Percentiles rank a stretch among this genome's conserved stretches.
These are phyloP conservation scores for Trichoderma atrobrunneum DNA, from an alignment of 2,329 filamentous ascomycete genomes.

Conservation along the genomic window DNA sequence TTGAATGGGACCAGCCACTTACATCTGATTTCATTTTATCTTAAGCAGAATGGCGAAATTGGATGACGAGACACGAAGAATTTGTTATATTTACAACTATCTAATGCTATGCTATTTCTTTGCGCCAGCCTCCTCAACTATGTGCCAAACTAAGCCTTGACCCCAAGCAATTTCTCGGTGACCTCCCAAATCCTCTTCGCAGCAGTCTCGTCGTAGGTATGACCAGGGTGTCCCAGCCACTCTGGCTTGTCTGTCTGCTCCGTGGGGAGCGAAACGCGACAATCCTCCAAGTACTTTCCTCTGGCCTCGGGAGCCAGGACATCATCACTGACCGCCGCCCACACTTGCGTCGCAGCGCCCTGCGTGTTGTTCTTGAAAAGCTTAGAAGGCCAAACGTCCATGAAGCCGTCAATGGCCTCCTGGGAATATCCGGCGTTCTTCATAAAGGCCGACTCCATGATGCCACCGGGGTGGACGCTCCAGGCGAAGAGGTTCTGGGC, in stretches of 20 bases:
- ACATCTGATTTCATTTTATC: background rate
- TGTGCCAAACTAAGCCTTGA: background rate
- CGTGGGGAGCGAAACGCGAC: background rate
- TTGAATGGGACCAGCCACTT: background rate
- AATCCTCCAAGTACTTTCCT: slow-evolving; percentile 42
- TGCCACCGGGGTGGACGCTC: slow-evolving; percentile 46
- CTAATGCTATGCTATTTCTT: background rate
- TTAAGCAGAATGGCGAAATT: background rate
- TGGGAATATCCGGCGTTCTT: background rate
- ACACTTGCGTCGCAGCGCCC: slow-evolving; percentile 45
- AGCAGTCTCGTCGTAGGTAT: slow-evolving; percentile 16
- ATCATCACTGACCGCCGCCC: slow-evolving; percentile 35
- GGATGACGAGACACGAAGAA: background rate
- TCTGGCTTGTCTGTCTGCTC: background rate
- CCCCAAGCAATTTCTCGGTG: background rate
- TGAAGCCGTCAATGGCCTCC: background rate
- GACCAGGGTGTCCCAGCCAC: slow-evolving; percentile 1
- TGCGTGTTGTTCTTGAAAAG: slow-evolving; percentile 33
- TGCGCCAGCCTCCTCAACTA: background rate
- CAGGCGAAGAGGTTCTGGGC: slow-evolving; percentile 40
- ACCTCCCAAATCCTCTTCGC: slow-evolving; percentile 17
- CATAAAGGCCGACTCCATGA: slow-evolving; percentile 25
- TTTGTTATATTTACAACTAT: background rate
- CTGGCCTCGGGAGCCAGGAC: slow-evolving; percentile 35
- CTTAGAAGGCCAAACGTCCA: background rate